phyloP scores from a whole-genome alignment of 495 filamentous ascomycete genomes.

The Penicillium arizonense region DNA sequence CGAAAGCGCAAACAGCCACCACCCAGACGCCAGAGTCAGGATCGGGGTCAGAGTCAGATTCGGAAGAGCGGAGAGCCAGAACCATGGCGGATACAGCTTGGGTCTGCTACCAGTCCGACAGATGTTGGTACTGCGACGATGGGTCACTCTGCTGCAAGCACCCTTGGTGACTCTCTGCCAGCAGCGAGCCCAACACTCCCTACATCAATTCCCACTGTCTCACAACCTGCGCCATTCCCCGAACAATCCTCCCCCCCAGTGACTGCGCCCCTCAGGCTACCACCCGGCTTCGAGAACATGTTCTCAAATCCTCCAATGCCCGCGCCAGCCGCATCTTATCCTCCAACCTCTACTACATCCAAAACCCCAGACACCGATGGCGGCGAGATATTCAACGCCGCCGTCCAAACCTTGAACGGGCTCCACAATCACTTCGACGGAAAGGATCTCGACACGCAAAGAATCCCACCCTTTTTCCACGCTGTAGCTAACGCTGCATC shows the following conservation, averaged over 20 bases:
- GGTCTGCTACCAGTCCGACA: background rate
- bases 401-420: conserved; percentile 37
- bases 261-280: conserved; percentile 23
- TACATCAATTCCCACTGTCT: conserved; percentile 2
- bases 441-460: conserved; percentile 9
- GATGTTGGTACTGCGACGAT: background rate
- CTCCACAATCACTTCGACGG: conserved; percentile 39
- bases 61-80: background rate
- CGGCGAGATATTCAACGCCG: conserved; percentile 27
- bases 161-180: background rate
- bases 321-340: background rate
- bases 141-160: background rate
- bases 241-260: background rate
- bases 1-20: conserved; percentile 37
- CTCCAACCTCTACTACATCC: background rate
- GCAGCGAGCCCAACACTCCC: conserved; percentile 1
- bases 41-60: background rate
- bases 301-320: conserved; percentile 22
- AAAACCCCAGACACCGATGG: conserved; percentile 9
- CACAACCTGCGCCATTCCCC: background rate
- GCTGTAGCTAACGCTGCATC: conserved; percentile 22
- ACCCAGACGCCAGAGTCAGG: background rate
- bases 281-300: conserved; percentile 41
- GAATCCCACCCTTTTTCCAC: conserved; percentile 20
- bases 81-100: background rate